Evolutionary conservation across 2,329 filamentous ascomycete genomes (phyloP).

Genomic region (Emericellopsis cladophorae): DNA sequence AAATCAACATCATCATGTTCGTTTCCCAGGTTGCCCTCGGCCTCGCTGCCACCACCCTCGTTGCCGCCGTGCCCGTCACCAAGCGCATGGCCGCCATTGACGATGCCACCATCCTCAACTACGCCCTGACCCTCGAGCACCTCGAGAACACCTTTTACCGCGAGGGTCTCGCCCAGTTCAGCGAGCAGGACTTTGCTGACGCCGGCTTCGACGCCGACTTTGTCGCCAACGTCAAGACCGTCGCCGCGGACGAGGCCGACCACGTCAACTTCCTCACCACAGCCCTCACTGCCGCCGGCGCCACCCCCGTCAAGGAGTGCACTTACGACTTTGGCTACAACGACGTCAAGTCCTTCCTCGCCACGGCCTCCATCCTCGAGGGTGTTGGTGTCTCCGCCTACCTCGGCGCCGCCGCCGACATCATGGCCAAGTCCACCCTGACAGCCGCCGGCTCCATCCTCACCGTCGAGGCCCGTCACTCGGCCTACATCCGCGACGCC

Average conservation of each 20-base stretch:
- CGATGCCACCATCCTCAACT: slow-evolving; percentile 20
- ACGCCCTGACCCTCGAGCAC: slow-evolving; percentile 37
- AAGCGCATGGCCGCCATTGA: slow-evolving; percentile 14
- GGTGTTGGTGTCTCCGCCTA: slow-evolving; percentile 54
- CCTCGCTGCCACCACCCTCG: slow-evolving; percentile 6
- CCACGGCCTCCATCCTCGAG: slow-evolving; percentile 50
- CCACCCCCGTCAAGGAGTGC: slow-evolving; percentile 36
- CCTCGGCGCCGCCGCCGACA: slow-evolving; percentile 47
- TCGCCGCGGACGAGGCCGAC: slow-evolving; percentile 38
- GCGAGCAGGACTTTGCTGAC: slow-evolving; percentile 32
- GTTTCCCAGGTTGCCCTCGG: slow-evolving; percentile 11
- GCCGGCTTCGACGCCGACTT: slow-evolving; percentile 37
- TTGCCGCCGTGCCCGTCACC: slow-evolving; percentile 9
- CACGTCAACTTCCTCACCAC: slow-evolving; percentile 44
- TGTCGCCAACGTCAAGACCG: slow-evolving; percentile 43
- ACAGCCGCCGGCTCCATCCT: slow-evolving; percentile 50
- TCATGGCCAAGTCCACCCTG: slow-evolving; percentile 46
- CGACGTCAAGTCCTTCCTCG: slow-evolving; percentile 42
- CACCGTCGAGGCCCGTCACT: slow-evolving; percentile 49
- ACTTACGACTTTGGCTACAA: slow-evolving; percentile 50
- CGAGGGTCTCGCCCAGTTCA: slow-evolving; percentile 45
- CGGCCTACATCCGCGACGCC: slow-evolving; percentile 41
- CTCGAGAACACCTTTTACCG: slow-evolving; percentile 52
- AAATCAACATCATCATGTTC: neutral
- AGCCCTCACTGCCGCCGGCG: slow-evolving; percentile 22